Base-by-base conservation (phyloP, 164 flowering plant genomes). In the Kalanchoe fedtschenkoi region DNA sequence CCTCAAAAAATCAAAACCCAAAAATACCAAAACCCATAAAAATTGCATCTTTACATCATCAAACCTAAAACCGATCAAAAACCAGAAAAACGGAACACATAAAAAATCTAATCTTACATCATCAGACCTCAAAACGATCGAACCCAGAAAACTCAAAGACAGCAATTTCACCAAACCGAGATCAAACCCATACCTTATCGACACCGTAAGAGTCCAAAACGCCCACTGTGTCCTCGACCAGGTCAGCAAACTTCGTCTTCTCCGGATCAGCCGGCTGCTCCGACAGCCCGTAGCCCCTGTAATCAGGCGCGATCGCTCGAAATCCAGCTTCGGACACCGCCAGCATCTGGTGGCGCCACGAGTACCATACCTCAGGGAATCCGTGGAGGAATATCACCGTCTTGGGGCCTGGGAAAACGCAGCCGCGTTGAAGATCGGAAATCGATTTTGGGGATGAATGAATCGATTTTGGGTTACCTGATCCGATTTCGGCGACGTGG, bases 381-480 rank as follows among this genome's bases (percentile, higher is more conserved):
- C 89, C 89, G 66, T 84, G 86, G 14, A 81, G 69, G 70, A 81
- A 80, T 1, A 84, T 57, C 32, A 80, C 78, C 22, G 69, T 78
- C 24, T 75, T 62, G 0, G 80, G 56, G 33, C 78, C 78, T 73
- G 69, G 0, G 34, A 58, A 58, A 11, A 4, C 9, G 19, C 4
- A 33, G 16, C 9, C n/a, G n/a, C n/a, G n/a, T n/a, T n/a, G n/a
- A 22, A 30, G 44, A 14, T 22, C 22, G 4, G 60, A 30, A 19
- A 9, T 47, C 3, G 33, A 14, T 39, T 6, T 6, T 4, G 37
- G 41, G 21, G 34, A 1, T 51, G 7, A 19, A 15, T 11, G 17
- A 6, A n/a, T 32, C n/a, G 58, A 17, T 41, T 7, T 26, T 7
- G 5, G 15, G 14, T 42, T 1, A 66, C 76, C 78, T 6, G 76